Base-by-base conservation (phyloP, 345 rosid genomes). In the Citrus medica region DNA sequence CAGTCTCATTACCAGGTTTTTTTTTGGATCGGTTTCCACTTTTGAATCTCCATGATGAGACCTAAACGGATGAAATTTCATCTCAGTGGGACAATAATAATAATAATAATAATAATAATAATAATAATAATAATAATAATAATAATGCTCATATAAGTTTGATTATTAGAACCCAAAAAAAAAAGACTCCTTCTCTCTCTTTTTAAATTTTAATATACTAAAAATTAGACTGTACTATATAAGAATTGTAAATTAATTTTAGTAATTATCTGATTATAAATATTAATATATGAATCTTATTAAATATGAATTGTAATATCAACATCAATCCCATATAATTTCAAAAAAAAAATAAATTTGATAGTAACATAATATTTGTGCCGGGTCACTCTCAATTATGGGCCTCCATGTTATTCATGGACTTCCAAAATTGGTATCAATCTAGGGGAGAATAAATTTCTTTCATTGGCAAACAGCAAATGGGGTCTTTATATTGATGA, bases 181-280 rank as follows among this genome's bases (percentile, higher is more conserved):
- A 38, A 38, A 38, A 7, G 1, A 7, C 0, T 2, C 42, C 9
- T 16, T 42, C 51, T 12, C 46, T 40, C 48, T 42, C 51, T n/a
- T n/a, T n/a, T n/a, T n/a, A n/a, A n/a, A n/a, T n/a, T n/a, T n/a
- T n/a, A n/a, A n/a, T n/a, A n/a, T n/a, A n/a, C n/a, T n/a, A n/a
- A n/a, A 32, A 32, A 32, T 32, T 32, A 0, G 33, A 4, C 3
- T 32, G 5, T 4, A 0, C 5, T 32, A 32, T 32, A 4, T 32
- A 32, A 32, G 4, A 32, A 0, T 32, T 32, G 0, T 32, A 32
- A 32, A 32, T 32, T 32, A 32, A 0, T 32, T 0, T 4, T 0
- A 32, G 0, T 32, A 32, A 32, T 32, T 32, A 32, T 32, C 0
- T 32, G 0, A 32, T 32, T 32, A 32, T 32, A 4, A 32, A 32